Base-by-base conservation (phyloP, 108 stramenopile genomes). In the Chaetoceros muelleri region DNA sequence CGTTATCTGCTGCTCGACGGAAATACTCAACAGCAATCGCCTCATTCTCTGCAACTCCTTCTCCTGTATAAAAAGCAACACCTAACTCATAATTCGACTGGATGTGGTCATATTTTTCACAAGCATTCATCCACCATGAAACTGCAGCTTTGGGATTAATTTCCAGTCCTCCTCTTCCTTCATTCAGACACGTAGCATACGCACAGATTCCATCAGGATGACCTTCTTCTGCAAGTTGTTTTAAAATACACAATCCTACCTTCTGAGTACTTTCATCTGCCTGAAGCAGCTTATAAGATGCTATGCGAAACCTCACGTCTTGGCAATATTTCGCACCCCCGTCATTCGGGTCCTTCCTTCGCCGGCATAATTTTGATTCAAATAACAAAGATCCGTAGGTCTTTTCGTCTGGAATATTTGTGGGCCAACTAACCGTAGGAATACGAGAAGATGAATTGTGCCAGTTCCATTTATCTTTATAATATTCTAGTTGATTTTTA, bases 31-130 rank as follows among this genome's bases (percentile, higher is more conserved):
- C 66, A 17, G 79, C 82, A n/a, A 21, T 29, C 24, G 58, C 61
- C 21, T 69, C 67, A 24, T 80, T 70, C 57, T 80, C 71, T 19
- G 67, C 71, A 0, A 58, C 55, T 10, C 65, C 67, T 28, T 80
- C 79, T 0, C 77, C 81, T 17, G 66, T 82, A 48, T 79, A 82
- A 18, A 63, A 70, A 16, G 81, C 77, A 24, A 78, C 72, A 2
- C 60, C 81, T 18, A 79, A 28, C 50, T 82, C 77, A 55, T 79
- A 82, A 24, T 60, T 61, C n/a, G 67, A 44, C 28, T 65, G 68
- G 0, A 71, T 49, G 57, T 82, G 81, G 1, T 44, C 45, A 47
- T 68, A 51, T n/a, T 52, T 34, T 30, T 61, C 75, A 10, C 48
- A 47, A 44, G 60, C 61, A n/a, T 58, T 63, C 31, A 52, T 22